phyloP scores from a whole-genome alignment of 179 eudicot genomes.

The Carnegiea gigantea region DNA sequence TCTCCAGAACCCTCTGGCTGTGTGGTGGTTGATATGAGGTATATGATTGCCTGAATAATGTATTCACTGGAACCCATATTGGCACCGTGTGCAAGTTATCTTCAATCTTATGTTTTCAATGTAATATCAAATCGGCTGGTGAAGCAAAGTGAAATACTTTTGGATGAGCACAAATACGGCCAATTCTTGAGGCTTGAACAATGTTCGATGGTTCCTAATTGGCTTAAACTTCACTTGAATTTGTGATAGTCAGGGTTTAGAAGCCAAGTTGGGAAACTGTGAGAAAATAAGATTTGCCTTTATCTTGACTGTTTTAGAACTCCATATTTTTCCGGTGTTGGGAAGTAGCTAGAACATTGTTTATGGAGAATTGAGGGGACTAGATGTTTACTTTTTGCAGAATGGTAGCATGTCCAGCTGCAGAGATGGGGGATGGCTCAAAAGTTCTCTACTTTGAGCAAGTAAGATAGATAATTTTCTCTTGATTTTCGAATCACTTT shows the following conservation, averaged over 20 bases:
- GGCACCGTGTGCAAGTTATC: background rate
- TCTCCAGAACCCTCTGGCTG: background rate
- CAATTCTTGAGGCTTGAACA: background rate
- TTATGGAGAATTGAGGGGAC: background rate
- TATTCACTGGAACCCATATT: background rate
- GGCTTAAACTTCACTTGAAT: background rate
- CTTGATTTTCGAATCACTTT: background rate
- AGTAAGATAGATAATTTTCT: constrained; percentile 26
- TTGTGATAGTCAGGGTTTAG: background rate
- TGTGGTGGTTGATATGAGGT: background rate
- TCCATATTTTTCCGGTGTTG: background rate
- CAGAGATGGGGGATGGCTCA: constrained; percentile 85
- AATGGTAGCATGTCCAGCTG: constrained; percentile 83
- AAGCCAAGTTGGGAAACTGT: background rate
- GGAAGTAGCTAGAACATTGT: constrained; percentile 45
- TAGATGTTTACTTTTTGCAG: constrained; percentile 28
- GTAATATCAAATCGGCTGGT: background rate
- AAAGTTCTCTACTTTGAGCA: constrained; percentile 77
- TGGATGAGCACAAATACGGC: background rate
- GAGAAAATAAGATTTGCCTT: background rate
- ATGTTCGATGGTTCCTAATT: background rate
- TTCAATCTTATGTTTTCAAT: background rate
- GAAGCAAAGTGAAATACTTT: background rate
- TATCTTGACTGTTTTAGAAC: background rate
- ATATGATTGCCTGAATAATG: background rate